Base-by-base conservation (phyloP, 2,329 filamentous ascomycete genomes). In the Mycosphaerella arachidis region DNA sequence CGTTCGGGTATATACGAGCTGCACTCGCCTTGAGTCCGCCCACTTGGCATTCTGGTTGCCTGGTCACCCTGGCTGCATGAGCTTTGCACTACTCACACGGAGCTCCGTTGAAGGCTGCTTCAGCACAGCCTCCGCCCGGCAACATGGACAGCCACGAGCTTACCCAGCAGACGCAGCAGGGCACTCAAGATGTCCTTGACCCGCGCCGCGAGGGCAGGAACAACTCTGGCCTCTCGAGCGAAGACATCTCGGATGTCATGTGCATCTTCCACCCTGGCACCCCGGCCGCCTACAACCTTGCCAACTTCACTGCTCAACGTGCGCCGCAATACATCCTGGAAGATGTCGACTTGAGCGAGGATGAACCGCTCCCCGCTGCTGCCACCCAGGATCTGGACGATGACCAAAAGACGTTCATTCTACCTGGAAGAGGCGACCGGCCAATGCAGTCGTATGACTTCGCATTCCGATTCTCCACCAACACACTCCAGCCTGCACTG, bases 161-260 rank as follows among this genome's bases (percentile, higher is more conserved):
- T 16, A 86, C 83, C 10, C 83, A 85, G 64, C 83, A 85, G 64
- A 80, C 78, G 61, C 86, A 88, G 58, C 66, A 69, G 55, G 55
- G 59, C 61, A 96, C 92, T 16, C 92, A 96, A 73, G 86, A 86
- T 72, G 85, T 89, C 69, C 79, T 92, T 65, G 92, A 97, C 73
- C 91, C 91, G 45, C 85, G 91, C 63, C 86, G 91, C 57, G 74
- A 90, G 63, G 91, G 91, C 58, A 82, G 88, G 72, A 89, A 91
- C 74, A 90, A 91, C 72, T 94, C 91, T 45, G 91, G 90, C 58
- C 86, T 97, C 62, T 88, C 84, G 56, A 88, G 92, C 67, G 84
- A 90, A 65, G 92, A 96, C 73, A 84, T 94, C 53, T 85, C 90
- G 63, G 92, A 97, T 75, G 91, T 97, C 67, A 85, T 96, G 65